Base-by-base conservation (phyloP, 2,329 filamentous ascomycete genomes). In the Dactylonectria macrodidyma region DNA sequence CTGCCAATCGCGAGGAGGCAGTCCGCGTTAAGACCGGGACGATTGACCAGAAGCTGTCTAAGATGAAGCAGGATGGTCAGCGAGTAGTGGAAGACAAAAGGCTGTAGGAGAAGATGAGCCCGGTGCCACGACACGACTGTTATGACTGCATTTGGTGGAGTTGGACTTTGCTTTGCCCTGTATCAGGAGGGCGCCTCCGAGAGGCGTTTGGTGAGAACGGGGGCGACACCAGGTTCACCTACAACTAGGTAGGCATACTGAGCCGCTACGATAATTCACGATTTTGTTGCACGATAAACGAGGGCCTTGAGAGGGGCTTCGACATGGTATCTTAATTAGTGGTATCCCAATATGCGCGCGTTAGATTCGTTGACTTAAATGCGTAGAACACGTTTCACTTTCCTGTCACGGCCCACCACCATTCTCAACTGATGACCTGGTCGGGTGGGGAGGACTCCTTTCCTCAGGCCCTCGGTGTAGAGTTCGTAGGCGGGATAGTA, bases 401-500 rank as follows among this genome's bases (percentile, higher is more conserved):
- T 87, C 72, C 91, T 84, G 71, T 91, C 86, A 71, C 85, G 85
- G 48, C 87, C 86, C 2, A 93, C 88, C 10, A 92, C 82, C 56
- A 93, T 79, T 62, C 90, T 83, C 71, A 93, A 80, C 77, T 93
- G 91, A 69, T 84, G 82, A 7, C 85, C 85, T 30, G 83, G 78
- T 74, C 82, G 85, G 19, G 83, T 78, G 1, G 78, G 64, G 68
- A 92, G 88, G 34, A 91, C 81, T 1, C 91, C 91, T 30, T 80
- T 76, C 63, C 91, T 84, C 65, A 93, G 77, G 19, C 84, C 85
- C 34, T 90, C 87, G 1, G 87, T 87, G 76, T 89, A 94, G 11
- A 93, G 84, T 81, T 93, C 92, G 74, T 93, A 93, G 2, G 90
- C 90, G 4, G 92, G 92, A 74, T 91, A 93, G 79, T 93, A 90